Conservation (phyloP, 768 basidiomycete genomes). For the Boletellus ananiceps region DNA sequence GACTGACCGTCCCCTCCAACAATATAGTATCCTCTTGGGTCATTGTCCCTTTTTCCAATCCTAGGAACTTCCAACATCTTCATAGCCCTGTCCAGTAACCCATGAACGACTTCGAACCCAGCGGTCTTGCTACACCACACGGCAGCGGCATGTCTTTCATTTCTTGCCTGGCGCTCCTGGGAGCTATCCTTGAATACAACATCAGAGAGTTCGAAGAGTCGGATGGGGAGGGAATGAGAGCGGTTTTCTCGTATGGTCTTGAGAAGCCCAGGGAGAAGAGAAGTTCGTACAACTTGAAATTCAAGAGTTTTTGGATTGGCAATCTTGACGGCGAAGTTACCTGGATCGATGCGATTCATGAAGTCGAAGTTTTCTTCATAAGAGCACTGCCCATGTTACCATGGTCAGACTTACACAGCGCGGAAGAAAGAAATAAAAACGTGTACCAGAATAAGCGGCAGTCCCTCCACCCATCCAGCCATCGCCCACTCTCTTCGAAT, state of each 20-base stretch:
- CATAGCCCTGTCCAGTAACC: conserved; percentile 92
- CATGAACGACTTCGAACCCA: conserved; percentile 95
- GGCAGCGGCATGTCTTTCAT: conserved; percentile 83
- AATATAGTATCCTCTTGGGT: conserved; percentile 84
- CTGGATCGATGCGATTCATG: conserved; percentile 83
- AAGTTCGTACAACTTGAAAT: conserved; percentile 96
- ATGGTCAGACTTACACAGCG: conserved; percentile 3
- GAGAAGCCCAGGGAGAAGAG: conserved; percentile 90
- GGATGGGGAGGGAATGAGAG: conserved; percentile 86
- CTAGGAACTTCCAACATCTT: conserved; percentile 90
- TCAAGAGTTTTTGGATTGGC: conserved; percentile 97
- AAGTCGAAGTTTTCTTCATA: conserved; percentile 97
- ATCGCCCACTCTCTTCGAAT: conserved; percentile 88
- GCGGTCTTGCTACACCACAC: conserved; percentile 97
- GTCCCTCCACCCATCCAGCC: conserved; percentile 93
- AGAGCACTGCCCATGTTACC: conserved; percentile 63
- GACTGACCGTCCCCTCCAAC: conserved; percentile 76
- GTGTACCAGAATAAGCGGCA: conserved; percentile 85
- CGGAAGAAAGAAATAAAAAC: not conserved
- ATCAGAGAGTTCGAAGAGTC: conserved; percentile 91
- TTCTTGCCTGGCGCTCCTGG: conserved; percentile 80
- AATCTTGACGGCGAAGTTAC: conserved; percentile 78
- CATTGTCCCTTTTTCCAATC: conserved; percentile 53
- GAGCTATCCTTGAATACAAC: conserved; percentile 82
- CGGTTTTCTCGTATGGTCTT: conserved; percentile 97